Evolutionary conservation across 352 stramenopile species (phyloP).

Genomic region (Thalassiosira exigua): DNA sequence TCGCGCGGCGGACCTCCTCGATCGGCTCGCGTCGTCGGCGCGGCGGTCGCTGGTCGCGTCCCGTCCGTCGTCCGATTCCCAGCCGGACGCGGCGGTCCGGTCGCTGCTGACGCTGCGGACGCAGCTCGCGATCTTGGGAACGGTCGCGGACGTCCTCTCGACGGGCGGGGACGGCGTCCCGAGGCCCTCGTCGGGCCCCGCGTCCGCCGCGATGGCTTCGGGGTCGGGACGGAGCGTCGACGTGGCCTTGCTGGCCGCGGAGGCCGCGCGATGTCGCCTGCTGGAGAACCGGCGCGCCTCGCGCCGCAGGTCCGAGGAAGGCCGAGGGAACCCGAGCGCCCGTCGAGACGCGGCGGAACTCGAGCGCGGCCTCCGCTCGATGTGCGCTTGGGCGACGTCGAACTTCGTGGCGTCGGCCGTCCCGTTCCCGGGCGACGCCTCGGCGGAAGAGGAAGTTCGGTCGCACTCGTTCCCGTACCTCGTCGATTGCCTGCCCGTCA

Average conservation of each 20-base stretch:
- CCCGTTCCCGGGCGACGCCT: slow-evolving; percentile 24
- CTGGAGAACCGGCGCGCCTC: neutral
- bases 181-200: neutral
- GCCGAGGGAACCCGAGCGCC: neutral
- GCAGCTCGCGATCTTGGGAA: slow-evolving; percentile 37
- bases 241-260: too few species aligned
- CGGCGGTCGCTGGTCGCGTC: slow-evolving; percentile 23
- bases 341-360: neutral
- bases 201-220: neutral
- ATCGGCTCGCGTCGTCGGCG: slow-evolving; percentile 33
- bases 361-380: slow-evolving; percentile 1
- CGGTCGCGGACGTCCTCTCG: slow-evolving; percentile 25
- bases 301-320: neutral
- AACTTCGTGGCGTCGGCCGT: slow-evolving; percentile 40
- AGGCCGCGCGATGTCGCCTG: too few species aligned
- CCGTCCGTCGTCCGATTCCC: slow-evolving; percentile 33
- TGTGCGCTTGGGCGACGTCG: slow-evolving; percentile 41
- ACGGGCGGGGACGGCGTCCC: too few species aligned
- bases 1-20: slow-evolving; percentile 13
- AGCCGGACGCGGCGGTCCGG: slow-evolving; percentile 35
- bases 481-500: slow-evolving; percentile 51
- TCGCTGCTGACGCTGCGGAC: slow-evolving; percentile 36
- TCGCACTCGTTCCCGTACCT: slow-evolving; percentile 44
- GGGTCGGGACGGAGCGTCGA: neutral
- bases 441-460: slow-evolving; percentile 39